Evolutionary conservation across 2,329 filamentous ascomycete species (phyloP), one percentile per base, ranked within the genome.

Genomic region (Clarireedia paspali): DNA sequence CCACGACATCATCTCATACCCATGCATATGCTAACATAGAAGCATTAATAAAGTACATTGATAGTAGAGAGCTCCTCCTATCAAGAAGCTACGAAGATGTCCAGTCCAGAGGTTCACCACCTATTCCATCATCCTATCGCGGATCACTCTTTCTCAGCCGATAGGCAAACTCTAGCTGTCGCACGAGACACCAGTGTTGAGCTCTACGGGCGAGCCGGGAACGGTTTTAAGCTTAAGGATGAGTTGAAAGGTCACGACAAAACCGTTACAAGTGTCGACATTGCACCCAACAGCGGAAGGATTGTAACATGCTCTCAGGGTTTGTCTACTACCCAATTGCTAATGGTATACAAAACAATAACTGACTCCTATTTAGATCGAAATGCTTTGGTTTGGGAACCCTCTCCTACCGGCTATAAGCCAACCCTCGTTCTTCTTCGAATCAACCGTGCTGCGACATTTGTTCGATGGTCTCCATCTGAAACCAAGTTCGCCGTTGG

Each of bases 41-140:
- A 47, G 23, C 12, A 45, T 27, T 45, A 17, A 23, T 54, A 46
- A 38, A 51, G 42, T 36, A 60, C 50, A 47, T 77, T 82, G 88
- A 81, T 94, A 96, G 94, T 97, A 87, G 94, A 97, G 94, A 95
- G 90, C 83, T 89, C 77, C 89, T 95, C 90, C 89, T 94, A 90
- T 88, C 85, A 78, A 75, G 56, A 56, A 52, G 57, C 53, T 50
- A 52, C 53, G 53, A 61, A 71, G 58, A 97, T 97, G 92, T 79
- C 89, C 55, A 72, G 86, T 58, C 89, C 91, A 62, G 89, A 97
- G 79, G 88, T 95, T 57, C 90, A 97, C 75, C 91, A 97, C 70
- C 87, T 99, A 63, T 99, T 99, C 77, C 91, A 97, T 77, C 84
- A 87, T 66, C 91, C 92, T 60, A 96, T 99, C 70, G 89, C 90